Base-by-base conservation (phyloP, 2,329 filamentous ascomycete species). In the Trichothecium sympodiale region DNA sequence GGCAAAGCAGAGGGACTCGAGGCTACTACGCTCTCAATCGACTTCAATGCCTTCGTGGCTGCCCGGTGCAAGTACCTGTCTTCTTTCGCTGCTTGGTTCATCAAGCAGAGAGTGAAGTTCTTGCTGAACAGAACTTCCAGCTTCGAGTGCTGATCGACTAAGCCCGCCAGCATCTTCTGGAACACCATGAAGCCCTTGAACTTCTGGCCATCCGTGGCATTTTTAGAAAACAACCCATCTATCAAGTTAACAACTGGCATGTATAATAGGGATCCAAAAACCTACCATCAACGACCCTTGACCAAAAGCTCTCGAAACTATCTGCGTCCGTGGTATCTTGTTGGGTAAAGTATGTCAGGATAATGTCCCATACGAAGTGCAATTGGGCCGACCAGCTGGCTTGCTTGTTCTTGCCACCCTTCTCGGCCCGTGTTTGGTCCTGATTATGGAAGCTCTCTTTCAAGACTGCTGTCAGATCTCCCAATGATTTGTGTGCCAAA, bases 111-210 rank as follows among this genome's bases (percentile, higher is more conserved):
- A 60, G 93, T 77, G 16, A 95, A 64, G 48, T 94, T 94, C 42
- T 79, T 77, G 48, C 83, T 87, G 54, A 96, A 94, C 1, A 94
- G 64, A 8, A 58, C 67, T 43, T 56, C 67, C 35, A 62, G 72
- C 46, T 68, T 71, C 38, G 45, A 35, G 14, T 50, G 50, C 16
- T 55, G 73, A 52, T 48, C 65, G 23, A 65, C 62, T 8, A 71
- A 57, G 4, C 63, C 62, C 31, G 69, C 61, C 4, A 95, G 61
- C 46, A 87, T 74, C 50, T 81, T 84, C 47, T 81, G 77, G 49
- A 95, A 85, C 3, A 96, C 72, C 49, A 88, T 77, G 59, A 96
- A 89, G 0, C 91, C 91, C 57, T 86, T 87, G 50, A 85, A 86
- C 57, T 95, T 96, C 38, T 93, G 82, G 46, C 88, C 85, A 30